phyloP scores from a whole-genome alignment of 1,139 yeast genomes.

The Candida gigantensis region DNA sequence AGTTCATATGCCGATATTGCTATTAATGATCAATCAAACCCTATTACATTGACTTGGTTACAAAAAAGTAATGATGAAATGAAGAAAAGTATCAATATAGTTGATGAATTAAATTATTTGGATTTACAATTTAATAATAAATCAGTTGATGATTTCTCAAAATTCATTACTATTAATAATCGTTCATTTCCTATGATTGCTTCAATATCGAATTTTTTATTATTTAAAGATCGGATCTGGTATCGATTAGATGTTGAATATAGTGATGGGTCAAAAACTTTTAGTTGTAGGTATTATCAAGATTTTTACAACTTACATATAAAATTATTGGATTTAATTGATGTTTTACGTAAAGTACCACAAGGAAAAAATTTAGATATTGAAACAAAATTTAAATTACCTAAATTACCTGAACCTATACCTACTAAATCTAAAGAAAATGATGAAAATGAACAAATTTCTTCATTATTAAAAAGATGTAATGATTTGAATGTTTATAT shows the following conservation, averaged over 20 bases:
- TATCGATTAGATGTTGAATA: slow-evolving; percentile 41
- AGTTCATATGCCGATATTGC: slow-evolving; percentile 48
- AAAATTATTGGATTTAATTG: slow-evolving; percentile 18
- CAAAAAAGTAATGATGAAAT: slow-evolving; percentile 6
- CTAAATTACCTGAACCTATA: slow-evolving; percentile 48
- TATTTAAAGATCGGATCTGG: slow-evolving; percentile 41
- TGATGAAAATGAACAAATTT: slow-evolving; percentile 11
- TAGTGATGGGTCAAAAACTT: slow-evolving; percentile 31
- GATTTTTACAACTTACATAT: slow-evolving; percentile 46
- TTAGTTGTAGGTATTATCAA: slow-evolving; percentile 42
- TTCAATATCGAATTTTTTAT: slow-evolving; percentile 36
- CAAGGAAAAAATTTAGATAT: neutral
- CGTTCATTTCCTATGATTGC: slow-evolving; percentile 33
- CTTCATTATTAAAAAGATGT: slow-evolving; percentile 31
- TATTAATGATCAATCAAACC: slow-evolving; percentile 40
- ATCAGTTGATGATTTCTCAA: slow-evolving; percentile 6
- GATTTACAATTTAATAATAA: slow-evolving; percentile 17
- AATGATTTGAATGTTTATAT: slow-evolving; percentile 41
- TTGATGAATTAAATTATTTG: slow-evolving; percentile 15
- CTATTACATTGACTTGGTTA: slow-evolving; percentile 41
- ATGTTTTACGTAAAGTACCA: neutral
- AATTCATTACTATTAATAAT: slow-evolving; percentile 33
- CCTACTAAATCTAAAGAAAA: slow-evolving; percentile 19
- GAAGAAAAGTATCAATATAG: slow-evolving; percentile 5
- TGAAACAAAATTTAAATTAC: slow-evolving; percentile 23